Base-by-base conservation (phyloP, 1,284 basidiomycete genomes). In the Trichosporon faecale region DNA sequence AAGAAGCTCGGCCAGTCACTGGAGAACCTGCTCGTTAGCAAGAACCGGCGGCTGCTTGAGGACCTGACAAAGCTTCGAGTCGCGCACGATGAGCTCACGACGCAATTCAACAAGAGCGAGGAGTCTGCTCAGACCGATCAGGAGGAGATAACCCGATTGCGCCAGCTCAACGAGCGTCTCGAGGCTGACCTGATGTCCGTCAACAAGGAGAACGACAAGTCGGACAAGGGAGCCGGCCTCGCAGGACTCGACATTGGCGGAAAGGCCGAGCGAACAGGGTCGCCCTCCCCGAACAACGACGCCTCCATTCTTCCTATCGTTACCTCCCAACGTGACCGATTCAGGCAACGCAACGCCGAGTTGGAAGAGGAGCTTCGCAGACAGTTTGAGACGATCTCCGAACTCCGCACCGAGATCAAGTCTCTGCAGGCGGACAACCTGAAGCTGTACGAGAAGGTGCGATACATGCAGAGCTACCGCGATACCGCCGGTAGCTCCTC, bases 361-460 rank as follows among this genome's bases (percentile, higher is more conserved):
- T 88, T 99, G 11, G 96, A 99, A 84, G 95, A 98, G 90, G 95
- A 99, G 84, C 88, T 99, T 8, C 91, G 94, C 63, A 93, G 91
- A 76, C 95, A 98, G 82, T 96, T 93, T 85, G 92, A 95, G 73
- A 89, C 91, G 66, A 95, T 98, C 74, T 93, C 94, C 0, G 94
- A 97, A 77, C 86, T 97, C 21, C 90, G 94, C 12, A 85, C 89
- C 29, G 95, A 97, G 83, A 90, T 94, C 83, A 93, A 95, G 82
- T 89, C 88, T 63, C 86, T 97, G 37, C 94, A 97, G 82, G 87
- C 89, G 0, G 95, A 97, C 82, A 97, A 97, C 80, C 87, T 98
- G 68, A 97, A 97, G 82, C 85, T 96, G 68, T 97, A 97, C 82
- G 95, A 97, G 84, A 98, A 96, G 85, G 95, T 97, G 49, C 89